Evolutionary conservation across 2,329 filamentous ascomycete species (phyloP), one percentile per base, ranked within the genome.

Genomic region (Microcyclospora pomicola): DNA sequence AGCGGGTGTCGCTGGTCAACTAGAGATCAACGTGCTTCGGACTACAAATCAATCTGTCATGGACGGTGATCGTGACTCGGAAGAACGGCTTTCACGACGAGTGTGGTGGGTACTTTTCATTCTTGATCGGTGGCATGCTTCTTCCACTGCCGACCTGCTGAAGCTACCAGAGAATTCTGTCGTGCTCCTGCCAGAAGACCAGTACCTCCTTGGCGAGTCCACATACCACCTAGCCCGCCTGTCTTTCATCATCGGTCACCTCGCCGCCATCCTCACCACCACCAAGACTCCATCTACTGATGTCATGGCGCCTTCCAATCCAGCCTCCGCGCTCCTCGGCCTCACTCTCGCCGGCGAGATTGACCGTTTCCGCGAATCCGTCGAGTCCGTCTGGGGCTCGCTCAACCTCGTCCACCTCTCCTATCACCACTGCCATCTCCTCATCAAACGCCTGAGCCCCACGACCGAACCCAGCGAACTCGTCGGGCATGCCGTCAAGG

Each of bases 51-150:
- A 37, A 56, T 54, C 55, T 16, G 44, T 56, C 12, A 50, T 60
- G 4, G 66, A 70, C 5, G 55, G 63, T 9, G 72, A 78, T 37
- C 51, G 63, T 2, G 75, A 82, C 51, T 71, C 70, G 14, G 73
- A 78, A 33, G 73, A 77, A 35, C 72, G 73, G 13, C 61, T 83
- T 3, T 69, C 70, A 2, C 64, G 77, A 36, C 70, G 77, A 32
- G 70, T 78, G 13, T 85, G 80, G 80, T 83, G 77, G 75, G 73
- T 75, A 11, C 61, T 85, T 27, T 71, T 83, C 33, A 68, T 80
- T 44, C 69, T 85, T 45, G 80, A 85, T 50, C 71, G 79, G 12
- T 85, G 78, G 77, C 75, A 82, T 52, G 76, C 80, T 3, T 69
- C 75, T n/a, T 76, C 74, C 15, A 78, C 72, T 4, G 74, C 72